A percentile compares a stretch with the other conserved stretches of the same genome.
Conservation (phyloP, 2,329 filamentous ascomycete genomes). For the Apiospora koreana region DNA sequence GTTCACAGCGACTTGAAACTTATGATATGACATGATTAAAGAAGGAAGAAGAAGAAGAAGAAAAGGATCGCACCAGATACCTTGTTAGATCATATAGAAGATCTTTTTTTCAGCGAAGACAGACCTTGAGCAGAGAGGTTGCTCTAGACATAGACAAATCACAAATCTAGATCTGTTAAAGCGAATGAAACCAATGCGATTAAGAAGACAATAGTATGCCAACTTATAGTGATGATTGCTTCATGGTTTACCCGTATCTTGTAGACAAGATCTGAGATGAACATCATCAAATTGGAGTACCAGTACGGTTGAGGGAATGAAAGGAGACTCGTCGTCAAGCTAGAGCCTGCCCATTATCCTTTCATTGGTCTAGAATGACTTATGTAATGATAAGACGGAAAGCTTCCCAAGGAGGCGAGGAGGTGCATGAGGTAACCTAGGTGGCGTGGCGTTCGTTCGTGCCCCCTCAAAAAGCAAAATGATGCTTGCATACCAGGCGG, state of each 20-base stretch:
- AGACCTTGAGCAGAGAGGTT: not conserved
- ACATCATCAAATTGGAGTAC: too few species aligned
- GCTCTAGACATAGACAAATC: not conserved
- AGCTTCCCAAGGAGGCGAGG: not conserved
- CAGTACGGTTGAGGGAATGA: too few species aligned
- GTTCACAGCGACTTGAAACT: not conserved
- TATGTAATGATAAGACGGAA: not conserved
- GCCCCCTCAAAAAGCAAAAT: not conserved
- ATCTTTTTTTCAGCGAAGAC: not conserved
- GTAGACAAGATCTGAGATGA: too few species aligned
- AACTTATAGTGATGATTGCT: not conserved
- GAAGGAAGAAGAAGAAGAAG: too few species aligned
- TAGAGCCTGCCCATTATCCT: not conserved
- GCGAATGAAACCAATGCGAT: not conserved
- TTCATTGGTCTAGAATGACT: not conserved
- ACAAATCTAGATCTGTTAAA: not conserved
- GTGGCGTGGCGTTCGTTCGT: too few species aligned
- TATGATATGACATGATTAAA: conserved; percentile 7
- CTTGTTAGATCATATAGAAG: not conserved
- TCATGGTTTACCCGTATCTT: not conserved
- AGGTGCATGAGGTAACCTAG: not conserved
- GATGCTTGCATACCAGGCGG: not conserved
- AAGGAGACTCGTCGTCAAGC: not conserved
- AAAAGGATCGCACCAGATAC: not conserved
- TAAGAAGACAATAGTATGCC: not conserved